A percentile compares a stretch with the other conserved stretches of the same genome.
These are phyloP conservation scores for Fusarium avenaceum DNA, from an alignment of 2,329 filamentous ascomycete species.

Conservation along the genomic window DNA sequence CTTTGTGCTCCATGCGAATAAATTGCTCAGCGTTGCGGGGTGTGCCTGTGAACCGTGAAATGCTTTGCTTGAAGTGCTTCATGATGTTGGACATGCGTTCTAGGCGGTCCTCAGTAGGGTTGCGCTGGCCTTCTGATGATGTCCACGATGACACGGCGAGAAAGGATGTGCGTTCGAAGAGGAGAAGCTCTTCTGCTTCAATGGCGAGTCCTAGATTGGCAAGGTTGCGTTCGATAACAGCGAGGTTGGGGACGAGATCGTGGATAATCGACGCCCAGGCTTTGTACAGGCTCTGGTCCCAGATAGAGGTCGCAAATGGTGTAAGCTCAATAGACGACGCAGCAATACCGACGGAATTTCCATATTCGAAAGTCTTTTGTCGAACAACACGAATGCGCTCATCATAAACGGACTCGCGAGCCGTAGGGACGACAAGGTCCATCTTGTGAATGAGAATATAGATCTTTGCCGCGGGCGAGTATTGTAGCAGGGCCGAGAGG, in stretches of 20 bases:
- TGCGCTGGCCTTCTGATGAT: conserved; percentile 78
- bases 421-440: conserved; percentile 88
- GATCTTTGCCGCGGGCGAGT: conserved; percentile 82
- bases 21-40: conserved; percentile 87
- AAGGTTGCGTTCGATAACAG: conserved; percentile 88
- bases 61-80: conserved; percentile 95
- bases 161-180: conserved; percentile 97
- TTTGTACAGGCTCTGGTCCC: conserved; percentile 98
- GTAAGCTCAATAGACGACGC: conserved; percentile 73
- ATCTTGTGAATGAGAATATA: conserved; percentile 99
- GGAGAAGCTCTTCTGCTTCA: conserved; percentile 90
- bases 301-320: conserved; percentile 95
- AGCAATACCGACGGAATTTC: conserved; percentile 54
- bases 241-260: conserved; percentile 94
- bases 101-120: conserved; percentile 92
- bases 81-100: conserved; percentile 97
- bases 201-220: conserved; percentile 85
- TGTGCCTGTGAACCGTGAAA: conserved; percentile 81
- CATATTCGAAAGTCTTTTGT: conserved; percentile 74
- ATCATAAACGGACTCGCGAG: conserved; percentile 85
- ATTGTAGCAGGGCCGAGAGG: conserved; percentile 88
- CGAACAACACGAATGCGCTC: conserved; percentile 84
- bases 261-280: conserved; percentile 99
- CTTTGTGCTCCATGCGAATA: conserved; percentile 84
- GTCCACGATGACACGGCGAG: conserved; percentile 95